These are phyloP conservation scores for Zalaria obscura DNA, from an alignment of 2,329 filamentous ascomycete species.

Conservation along the genomic window DNA sequence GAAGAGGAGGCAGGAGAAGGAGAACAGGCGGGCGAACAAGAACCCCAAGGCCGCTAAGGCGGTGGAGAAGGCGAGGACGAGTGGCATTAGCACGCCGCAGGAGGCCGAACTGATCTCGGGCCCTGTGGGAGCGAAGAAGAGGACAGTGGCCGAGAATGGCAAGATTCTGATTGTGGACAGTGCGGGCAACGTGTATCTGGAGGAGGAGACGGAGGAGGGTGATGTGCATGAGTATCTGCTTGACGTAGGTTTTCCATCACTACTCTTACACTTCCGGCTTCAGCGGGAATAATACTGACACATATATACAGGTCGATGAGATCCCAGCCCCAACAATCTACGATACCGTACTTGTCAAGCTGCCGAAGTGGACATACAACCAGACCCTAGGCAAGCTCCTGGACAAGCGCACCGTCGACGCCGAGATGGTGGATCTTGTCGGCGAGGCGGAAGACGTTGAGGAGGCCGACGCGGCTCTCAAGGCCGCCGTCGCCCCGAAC, in stretches of 20 bases:
- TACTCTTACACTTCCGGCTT: not conserved
- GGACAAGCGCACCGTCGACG: slow-evolving; percentile 18
- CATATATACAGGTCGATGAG: slow-evolving; percentile 50
- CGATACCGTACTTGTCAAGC: slow-evolving; percentile 69
- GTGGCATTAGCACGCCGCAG: slow-evolving; percentile 39
- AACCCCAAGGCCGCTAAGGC: slow-evolving; percentile 38
- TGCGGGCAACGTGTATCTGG: slow-evolving; percentile 83
- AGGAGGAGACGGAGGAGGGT: slow-evolving; percentile 80
- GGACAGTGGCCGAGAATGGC: slow-evolving; percentile 85
- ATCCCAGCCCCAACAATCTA: slow-evolving; percentile 61
- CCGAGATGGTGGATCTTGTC: slow-evolving; percentile 19
- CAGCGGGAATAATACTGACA: slow-evolving; percentile 9
- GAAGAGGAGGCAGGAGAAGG: slow-evolving; percentile 77
- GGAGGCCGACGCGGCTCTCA: slow-evolving; percentile 20
- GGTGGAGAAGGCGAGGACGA: slow-evolving; percentile 34
- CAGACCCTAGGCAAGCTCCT: slow-evolving; percentile 28
- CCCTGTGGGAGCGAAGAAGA: slow-evolving; percentile 66
- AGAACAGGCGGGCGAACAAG: slow-evolving; percentile 54
- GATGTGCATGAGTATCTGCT: slow-evolving; percentile 71
- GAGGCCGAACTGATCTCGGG: slow-evolving; percentile 37
- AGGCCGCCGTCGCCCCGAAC: slow-evolving; percentile 28
- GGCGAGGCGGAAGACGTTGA: slow-evolving; percentile 22
- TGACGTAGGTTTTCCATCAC: slow-evolving; percentile 50
- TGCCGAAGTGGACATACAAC: slow-evolving; percentile 61
- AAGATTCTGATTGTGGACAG: slow-evolving; percentile 91